Conservation (phyloP, 208 protist genomes). For the Leishmania braziliensis region DNA sequence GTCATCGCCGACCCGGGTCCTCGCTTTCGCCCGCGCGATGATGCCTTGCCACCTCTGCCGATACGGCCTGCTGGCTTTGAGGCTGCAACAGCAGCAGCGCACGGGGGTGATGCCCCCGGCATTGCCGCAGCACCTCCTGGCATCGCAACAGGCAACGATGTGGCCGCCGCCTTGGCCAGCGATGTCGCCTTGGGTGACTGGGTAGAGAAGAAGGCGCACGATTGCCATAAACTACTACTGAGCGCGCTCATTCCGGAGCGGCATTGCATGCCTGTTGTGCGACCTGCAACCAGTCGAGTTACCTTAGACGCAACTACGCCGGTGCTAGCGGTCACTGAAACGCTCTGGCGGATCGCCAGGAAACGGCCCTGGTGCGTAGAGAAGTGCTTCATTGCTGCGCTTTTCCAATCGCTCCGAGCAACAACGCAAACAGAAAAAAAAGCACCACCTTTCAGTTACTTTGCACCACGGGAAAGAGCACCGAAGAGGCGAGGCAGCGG, state of each 20-base stretch:
- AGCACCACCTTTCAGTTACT: not conserved
- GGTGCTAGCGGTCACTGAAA: not conserved
- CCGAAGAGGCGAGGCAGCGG: not conserved
- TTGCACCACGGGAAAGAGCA: not conserved
- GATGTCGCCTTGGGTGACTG: constrained; percentile 15
- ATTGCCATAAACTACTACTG: not conserved
- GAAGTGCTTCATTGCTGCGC: not conserved
- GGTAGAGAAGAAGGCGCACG: constrained; percentile 5
- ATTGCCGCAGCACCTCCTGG: constrained; percentile 3
- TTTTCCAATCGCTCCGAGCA: not conserved
- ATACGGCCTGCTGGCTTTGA: not conserved
- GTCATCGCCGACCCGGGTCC: not conserved
- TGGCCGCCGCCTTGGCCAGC: not conserved
- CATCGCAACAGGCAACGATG: not conserved
- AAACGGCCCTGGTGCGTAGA: not conserved
- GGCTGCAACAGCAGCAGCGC: not conserved
- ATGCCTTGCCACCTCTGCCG: not conserved
- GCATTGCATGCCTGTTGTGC: not conserved
- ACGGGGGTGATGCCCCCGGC: constrained; percentile 8
- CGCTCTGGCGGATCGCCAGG: not conserved
- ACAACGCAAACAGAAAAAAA: not conserved
- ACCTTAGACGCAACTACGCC: not conserved
- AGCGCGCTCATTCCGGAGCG: not conserved
- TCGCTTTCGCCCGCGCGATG: constrained; percentile 6
- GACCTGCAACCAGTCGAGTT: not conserved